Base-by-base conservation (phyloP, 192 early-diverging fungal genomes). In the Podila verticillata region DNA sequence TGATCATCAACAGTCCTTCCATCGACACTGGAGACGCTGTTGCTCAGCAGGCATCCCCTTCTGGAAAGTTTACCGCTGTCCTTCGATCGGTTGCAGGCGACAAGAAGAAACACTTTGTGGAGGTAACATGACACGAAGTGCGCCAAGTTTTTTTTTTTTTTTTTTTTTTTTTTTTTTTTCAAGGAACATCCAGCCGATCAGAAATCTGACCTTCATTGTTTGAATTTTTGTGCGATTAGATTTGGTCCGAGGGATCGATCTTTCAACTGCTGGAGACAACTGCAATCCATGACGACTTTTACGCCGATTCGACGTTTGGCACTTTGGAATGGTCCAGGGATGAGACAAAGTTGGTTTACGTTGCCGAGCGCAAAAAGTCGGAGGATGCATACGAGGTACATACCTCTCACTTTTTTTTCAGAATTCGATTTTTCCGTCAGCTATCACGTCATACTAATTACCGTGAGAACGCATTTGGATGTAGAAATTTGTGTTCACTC, bases 271-370 rank as follows among this genome's bases (percentile, higher is more conserved):
- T 92, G 51, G 89, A 93, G 36, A 91, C 93, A n/a, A 88, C 91
- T 8, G 75, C 84, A 44, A 54, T 63, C 31, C 94, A 95, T 56
- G 93, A 91, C 28, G 85, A 88, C 44, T 94, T 93, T 77, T 95
- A 93, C 64, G 70, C 77, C 13, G 93, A 94, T 71, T 74, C 86
- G 54, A 87, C 85, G 4, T 91, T 92, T 81, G 92, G 93, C 15
- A 72, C 83, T 12, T 65, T 95, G 22, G 75, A 83, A 17, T 92
- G 93, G 90, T 89, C 92, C 7, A 61, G 62, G 28, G 81, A 85
- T 70, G 89, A 89, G 73, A 72, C 36, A 28, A 74, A 82, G 10
- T 39, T 93, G 28, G 86, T 89, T 20, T 95, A 95, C 66, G 79
- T 89, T 48, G 94, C 94, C n/a, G 93, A 95, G 82, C 84, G 83